Base-by-base conservation (phyloP, 495 filamentous ascomycete genomes). In the Penicillium ochrochloron region DNA sequence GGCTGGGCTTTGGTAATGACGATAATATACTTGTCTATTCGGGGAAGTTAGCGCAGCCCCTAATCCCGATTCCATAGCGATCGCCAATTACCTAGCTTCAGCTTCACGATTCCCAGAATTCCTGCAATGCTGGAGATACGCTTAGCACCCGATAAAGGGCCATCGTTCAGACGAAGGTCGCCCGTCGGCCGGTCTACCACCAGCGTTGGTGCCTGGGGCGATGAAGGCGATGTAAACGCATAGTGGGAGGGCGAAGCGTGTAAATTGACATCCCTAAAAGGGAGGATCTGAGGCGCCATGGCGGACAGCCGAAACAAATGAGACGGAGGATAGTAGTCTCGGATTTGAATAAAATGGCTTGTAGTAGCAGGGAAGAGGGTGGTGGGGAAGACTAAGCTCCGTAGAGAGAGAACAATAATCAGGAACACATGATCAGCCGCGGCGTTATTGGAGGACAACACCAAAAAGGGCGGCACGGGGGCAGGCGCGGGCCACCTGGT, bases 191-290 rank as follows among this genome's bases (percentile, higher is more conserved):
- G 86, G 66, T 96, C 93, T 53, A 99, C 84, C 29, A 96, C 89
- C 17, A 99, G 85, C 12, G 93, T 90, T 11, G 92, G 92, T 33
- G 93, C 87, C 75, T 90, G 86, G 63, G 93, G 94, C 14, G 92
- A 93, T 5, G 96, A 98, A 11, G 95, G 96, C 2, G 95, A 99
- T 23, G 91, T 92, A 78, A 99, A 99, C 68, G 93, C 92, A 84
- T 99, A 99, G 72, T 94, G 89, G 61, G 94, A 92, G 60, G 90
- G 78, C 2, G 95, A 94, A 48, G 92, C 88, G 72, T 96, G 92
- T 78, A 98, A 85, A 75, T 97, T 98, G 82, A 98, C 93, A 83
- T 98, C 95, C 69, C 94, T 86, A 76, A 93, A 99, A 9, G 95
- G 95, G 65, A 94, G 84, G 46, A 88, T 78, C 60, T 78, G 67